Conservation (phyloP, 75 land plant genomes). For the Gnetum montanum region DNA sequence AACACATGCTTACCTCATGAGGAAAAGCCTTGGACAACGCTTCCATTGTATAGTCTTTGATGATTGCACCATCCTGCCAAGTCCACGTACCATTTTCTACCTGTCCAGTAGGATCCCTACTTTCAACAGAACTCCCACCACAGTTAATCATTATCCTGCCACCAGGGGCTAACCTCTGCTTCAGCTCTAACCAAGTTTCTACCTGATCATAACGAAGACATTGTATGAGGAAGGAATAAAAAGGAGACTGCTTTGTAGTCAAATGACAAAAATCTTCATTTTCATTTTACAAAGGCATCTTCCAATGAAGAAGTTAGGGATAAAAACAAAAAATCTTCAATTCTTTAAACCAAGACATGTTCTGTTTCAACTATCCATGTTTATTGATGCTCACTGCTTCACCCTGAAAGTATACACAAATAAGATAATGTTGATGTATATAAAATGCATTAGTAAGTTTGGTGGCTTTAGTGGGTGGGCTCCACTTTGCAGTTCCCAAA, state of each 20-base stretch:
- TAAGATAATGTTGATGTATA: too few species aligned
- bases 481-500: too few species aligned
- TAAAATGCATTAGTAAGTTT: too few species aligned
- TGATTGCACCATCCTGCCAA: slow-evolving; percentile 20
- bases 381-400: too few species aligned
- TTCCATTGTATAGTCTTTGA: slow-evolving; percentile 31
- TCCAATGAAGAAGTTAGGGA: background rate
- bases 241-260: too few species aligned
- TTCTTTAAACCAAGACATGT: background rate
- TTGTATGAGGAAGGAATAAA: background rate
- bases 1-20: slow-evolving; percentile 14
- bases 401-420: too few species aligned
- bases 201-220: slow-evolving; percentile 20
- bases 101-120: background rate
- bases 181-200: slow-evolving; percentile 50
- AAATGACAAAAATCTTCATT: too few species aligned
- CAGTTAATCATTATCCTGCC: slow-evolving; percentile 84
- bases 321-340: background rate
- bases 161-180: slow-evolving; percentile 38
- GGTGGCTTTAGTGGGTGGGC: too few species aligned
- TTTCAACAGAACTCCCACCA: slow-evolving; percentile 38
- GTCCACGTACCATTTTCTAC: slow-evolving; percentile 14
- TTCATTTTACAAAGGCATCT: background rate
- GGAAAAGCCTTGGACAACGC: slow-evolving; percentile 53
- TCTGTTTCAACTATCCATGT: background rate